A percentile compares a stretch with the other conserved stretches of the same genome.
Conservation (phyloP, 305 asterid genomes). For the Striga hermonthica region DNA sequence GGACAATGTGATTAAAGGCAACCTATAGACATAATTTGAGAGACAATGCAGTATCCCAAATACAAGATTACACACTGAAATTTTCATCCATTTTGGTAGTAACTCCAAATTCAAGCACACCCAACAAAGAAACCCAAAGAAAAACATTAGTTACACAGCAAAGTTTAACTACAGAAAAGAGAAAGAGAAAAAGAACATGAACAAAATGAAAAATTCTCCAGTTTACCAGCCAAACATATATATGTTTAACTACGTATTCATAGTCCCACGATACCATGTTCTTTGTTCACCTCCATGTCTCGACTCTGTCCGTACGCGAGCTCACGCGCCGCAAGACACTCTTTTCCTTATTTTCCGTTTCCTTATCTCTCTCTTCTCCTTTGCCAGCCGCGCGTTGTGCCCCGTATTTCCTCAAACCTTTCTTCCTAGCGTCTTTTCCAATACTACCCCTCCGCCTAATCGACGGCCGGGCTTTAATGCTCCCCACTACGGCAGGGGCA, state of each 20-base stretch:
- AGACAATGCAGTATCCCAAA: too few species aligned
- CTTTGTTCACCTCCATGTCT: slow-evolving; percentile 44
- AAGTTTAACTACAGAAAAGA: too few species aligned
- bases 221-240: too few species aligned
- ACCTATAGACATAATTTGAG: too few species aligned
- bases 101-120: slow-evolving; percentile 22
- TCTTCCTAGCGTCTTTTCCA: slow-evolving; percentile 31
- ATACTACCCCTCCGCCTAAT: slow-evolving; percentile 45
- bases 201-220: too few species aligned
- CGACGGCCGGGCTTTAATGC: slow-evolving; percentile 31
- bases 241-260: too few species aligned
- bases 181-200: too few species aligned
- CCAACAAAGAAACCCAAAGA: too few species aligned
- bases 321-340: slow-evolving; percentile 34
- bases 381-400: slow-evolving; percentile 4
- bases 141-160: slow-evolving; percentile 16
- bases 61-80: neutral
- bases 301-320: slow-evolving; percentile 38
- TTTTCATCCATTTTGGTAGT: neutral
- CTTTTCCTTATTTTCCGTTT: slow-evolving; percentile 33
- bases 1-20: too few species aligned
- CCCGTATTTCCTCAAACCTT: slow-evolving; percentile 27
- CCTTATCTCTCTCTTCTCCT: slow-evolving; percentile 28
- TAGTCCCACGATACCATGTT: too few species aligned
- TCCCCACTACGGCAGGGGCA: slow-evolving; percentile 17